A percentile compares a stretch with the other conserved stretches of the same genome.
These are phyloP conservation scores for Porphyrellus sp. DNA, from an alignment of 1,284 basidiomycete species.

Conservation along the genomic window DNA sequence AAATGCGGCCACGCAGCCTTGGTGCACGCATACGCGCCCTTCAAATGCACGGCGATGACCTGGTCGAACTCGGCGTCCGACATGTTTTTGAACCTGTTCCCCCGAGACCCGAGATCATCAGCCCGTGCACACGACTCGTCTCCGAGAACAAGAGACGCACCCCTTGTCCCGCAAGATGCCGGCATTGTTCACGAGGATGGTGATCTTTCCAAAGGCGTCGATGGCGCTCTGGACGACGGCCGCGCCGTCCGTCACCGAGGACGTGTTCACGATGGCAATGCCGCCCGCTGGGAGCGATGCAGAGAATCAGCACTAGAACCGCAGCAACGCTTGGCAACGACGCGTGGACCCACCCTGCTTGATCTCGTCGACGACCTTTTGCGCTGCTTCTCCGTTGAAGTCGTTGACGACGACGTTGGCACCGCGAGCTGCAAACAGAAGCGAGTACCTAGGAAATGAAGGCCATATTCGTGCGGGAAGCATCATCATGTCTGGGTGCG, in stretches of 20 bases:
- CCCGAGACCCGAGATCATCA: background rate
- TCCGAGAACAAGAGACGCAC: conserved; percentile 41
- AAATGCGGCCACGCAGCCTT: conserved; percentile 97
- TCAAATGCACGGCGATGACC: conserved; percentile 87
- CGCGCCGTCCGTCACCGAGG: conserved; percentile 86
- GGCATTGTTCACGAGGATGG: conserved; percentile 94
- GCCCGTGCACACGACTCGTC: background rate
- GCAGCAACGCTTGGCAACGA: background rate
- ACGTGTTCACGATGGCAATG: conserved; percentile 82
- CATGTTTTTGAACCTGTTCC: conserved; percentile 84
- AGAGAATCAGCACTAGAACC: background rate
- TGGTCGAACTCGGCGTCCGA: conserved; percentile 86
- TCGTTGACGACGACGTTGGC: conserved; percentile 97
- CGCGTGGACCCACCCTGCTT: conserved; percentile 55
- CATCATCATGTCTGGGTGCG: no score
- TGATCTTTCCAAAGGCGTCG: conserved; percentile 81
- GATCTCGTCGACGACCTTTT: conserved; percentile 93
- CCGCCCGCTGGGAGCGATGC: conserved; percentile 63
- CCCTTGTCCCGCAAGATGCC: conserved; percentile 86
- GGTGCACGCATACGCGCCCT: conserved; percentile 92
- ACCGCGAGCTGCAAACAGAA: conserved; percentile 87
- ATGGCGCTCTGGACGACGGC: conserved; percentile 87
- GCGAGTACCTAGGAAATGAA: conserved; percentile 71
- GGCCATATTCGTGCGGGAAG: background rate
- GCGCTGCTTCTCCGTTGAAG: conserved; percentile 84